These are phyloP conservation scores for Lactarius hengduanensis DNA, from an alignment of 768 basidiomycete species.

Conservation along the genomic window DNA sequence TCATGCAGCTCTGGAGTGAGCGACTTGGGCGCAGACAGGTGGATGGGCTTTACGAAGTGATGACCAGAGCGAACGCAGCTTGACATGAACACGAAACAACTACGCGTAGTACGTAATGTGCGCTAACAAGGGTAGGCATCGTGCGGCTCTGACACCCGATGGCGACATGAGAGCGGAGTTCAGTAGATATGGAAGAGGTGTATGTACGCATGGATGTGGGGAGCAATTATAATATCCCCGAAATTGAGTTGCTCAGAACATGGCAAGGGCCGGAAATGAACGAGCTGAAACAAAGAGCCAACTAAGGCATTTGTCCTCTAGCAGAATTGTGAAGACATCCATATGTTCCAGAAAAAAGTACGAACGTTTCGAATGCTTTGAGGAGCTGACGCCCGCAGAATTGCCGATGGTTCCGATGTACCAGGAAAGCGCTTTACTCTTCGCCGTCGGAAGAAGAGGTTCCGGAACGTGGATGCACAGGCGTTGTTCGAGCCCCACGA, in stretches of 20 bases:
- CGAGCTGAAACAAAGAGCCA: background rate
- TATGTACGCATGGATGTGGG: background rate
- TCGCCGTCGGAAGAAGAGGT: background rate
- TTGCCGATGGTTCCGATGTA: background rate
- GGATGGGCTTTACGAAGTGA: constrained; percentile 68
- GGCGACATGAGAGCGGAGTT: background rate
- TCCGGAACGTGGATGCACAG: background rate
- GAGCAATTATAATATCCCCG: background rate
- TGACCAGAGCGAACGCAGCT: constrained; percentile 38
- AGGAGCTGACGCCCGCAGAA: background rate
- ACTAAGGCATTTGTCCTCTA: background rate
- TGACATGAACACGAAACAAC: constrained; percentile 4
- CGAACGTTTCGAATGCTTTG: background rate
- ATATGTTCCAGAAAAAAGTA: no score
- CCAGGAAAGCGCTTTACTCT: background rate
- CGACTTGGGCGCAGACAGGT: constrained; percentile 51
- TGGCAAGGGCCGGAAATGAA: background rate
- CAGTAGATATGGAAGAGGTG: background rate
- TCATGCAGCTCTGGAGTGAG: constrained; percentile 89
- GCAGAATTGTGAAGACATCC: background rate
- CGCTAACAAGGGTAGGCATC: background rate
- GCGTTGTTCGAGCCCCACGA: background rate
- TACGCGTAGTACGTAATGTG: background rate
- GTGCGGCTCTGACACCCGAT: background rate
- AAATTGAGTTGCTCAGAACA: background rate